A percentile compares a stretch with the other conserved stretches of the same genome.
Conservation (phyloP, 495 filamentous ascomycete genomes). For the Neurospora africana region DNA sequence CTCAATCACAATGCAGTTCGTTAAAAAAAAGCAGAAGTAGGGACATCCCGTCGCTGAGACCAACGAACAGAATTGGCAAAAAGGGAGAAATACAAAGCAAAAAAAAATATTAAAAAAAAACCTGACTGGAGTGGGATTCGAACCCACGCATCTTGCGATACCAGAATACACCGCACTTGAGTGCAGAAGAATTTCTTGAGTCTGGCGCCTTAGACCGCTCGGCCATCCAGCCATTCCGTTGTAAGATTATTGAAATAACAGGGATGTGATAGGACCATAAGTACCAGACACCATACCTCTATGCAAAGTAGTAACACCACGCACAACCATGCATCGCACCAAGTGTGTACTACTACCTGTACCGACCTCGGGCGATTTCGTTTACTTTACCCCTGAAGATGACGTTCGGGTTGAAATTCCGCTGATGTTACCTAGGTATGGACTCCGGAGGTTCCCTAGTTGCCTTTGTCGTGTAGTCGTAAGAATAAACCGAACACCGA, state of each 20-base stretch:
- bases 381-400: neutral
- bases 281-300: too few species aligned
- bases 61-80: neutral
- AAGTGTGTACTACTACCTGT: neutral
- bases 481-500: neutral
- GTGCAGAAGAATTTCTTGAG: constrained; percentile 17
- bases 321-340: neutral
- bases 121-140: constrained; percentile 15
- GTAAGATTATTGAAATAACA: neutral
- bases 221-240: constrained; percentile 17
- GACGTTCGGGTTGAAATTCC: too few species aligned
- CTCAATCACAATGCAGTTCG: neutral
- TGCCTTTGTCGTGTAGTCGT: neutral
- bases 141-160: constrained; percentile 1
- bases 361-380: neutral
- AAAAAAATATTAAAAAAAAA: constrained; percentile 9
- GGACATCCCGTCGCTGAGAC: neutral
- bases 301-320: too few species aligned
- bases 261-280: neutral
- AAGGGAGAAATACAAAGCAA: neutral
- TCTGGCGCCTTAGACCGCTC: constrained; percentile 27
- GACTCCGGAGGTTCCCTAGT: too few species aligned
- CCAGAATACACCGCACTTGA: constrained; percentile 3
- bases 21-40: neutral
- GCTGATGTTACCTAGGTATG: too few species aligned